Conservation (phyloP, 768 basidiomycete genomes). For the Phylloporus sp. region DNA sequence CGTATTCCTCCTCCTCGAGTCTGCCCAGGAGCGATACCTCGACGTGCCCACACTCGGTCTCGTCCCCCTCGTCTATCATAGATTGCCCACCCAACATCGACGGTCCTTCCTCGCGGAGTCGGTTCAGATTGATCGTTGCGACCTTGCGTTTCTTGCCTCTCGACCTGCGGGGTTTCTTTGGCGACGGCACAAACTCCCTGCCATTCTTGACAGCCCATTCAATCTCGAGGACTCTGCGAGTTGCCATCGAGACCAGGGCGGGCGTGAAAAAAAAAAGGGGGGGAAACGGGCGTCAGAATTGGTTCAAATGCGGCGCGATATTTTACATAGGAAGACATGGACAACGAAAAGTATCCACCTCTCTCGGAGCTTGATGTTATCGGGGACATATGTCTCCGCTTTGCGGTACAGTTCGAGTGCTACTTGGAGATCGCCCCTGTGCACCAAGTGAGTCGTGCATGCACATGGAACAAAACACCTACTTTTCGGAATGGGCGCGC, state of each 20-base stretch:
- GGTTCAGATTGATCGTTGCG: slow-evolving; percentile 14
- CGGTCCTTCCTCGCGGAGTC: slow-evolving; percentile 11
- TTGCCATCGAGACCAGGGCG: slow-evolving; percentile 5
- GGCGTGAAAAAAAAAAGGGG: slow-evolving; percentile 22
- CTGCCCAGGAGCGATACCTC: slow-evolving; percentile 10
- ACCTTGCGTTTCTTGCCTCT: slow-evolving; percentile 34
- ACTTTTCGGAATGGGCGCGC: slow-evolving; percentile 79
- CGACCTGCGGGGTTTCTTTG: slow-evolving; percentile 38
- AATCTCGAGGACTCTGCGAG: slow-evolving; percentile 71
- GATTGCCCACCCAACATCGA: slow-evolving; percentile 18
- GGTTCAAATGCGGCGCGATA: slow-evolving; percentile 35
- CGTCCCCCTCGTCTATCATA: slow-evolving; percentile 41
- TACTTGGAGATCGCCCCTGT: slow-evolving; percentile 73
- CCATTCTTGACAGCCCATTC: slow-evolving; percentile 72
- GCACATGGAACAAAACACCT: slow-evolving; percentile 18
- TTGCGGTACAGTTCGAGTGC: slow-evolving; percentile 81
- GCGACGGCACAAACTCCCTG: slow-evolving; percentile 55
- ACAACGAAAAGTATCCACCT: slow-evolving; percentile 78
- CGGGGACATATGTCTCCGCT: slow-evolving; percentile 80
- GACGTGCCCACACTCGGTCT: slow-evolving; percentile 25
- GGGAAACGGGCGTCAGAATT: slow-evolving; percentile 41
- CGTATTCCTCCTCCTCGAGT: slow-evolving; percentile 30
- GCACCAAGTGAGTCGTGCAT: not conserved
- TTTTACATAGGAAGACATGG: slow-evolving; percentile 58
- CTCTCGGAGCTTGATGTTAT: slow-evolving; percentile 80